Percentiles rank a stretch among this genome's conserved stretches.
phyloP scores from a whole-genome alignment of 1,284 basidiomycete genomes.

The Neolentinus lepideus region DNA sequence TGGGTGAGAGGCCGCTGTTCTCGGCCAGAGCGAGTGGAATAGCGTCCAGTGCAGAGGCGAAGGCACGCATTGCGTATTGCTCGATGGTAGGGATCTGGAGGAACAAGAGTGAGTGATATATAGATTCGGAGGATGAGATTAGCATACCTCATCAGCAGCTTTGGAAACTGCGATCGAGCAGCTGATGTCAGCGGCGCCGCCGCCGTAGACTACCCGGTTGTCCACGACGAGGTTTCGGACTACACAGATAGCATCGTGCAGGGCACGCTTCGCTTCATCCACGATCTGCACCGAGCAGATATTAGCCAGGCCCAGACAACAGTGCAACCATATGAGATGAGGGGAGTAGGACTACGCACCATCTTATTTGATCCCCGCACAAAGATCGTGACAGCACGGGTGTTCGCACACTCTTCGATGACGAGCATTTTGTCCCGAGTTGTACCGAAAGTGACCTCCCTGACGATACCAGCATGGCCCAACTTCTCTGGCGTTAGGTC shows the following conservation, averaged over 20 bases:
- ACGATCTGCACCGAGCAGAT: conserved; percentile 63
- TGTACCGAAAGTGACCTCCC: conserved; percentile 94
- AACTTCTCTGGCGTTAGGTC: conserved; percentile 90
- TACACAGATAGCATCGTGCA: conserved; percentile 97
- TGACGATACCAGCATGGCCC: conserved; percentile 88
- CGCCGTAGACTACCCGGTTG: conserved; percentile 96
- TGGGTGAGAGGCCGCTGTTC: conserved; percentile 94
- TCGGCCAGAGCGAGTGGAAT: conserved; percentile 94
- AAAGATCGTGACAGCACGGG: conserved; percentile 94
- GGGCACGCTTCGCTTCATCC: conserved; percentile 95
- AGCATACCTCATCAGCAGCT: conserved; percentile 83
- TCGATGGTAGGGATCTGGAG: conserved; percentile 88
- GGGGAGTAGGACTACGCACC: conserved; percentile 40
- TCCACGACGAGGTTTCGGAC: conserved; percentile 94
- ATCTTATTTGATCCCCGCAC: conserved; percentile 98
- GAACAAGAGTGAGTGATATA: neutral
- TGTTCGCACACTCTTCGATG: conserved; percentile 97
- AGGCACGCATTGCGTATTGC: conserved; percentile 99
- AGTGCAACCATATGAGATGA: conserved; percentile 4
- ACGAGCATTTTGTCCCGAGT: conserved; percentile 99
- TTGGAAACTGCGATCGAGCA: conserved; percentile 90
- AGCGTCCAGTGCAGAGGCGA: conserved; percentile 89
- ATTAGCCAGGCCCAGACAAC: too few species aligned
- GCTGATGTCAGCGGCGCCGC: conserved; percentile 96
- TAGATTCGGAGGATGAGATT: neutral